Evolutionary conservation across 2,329 filamentous ascomycete genomes (phyloP).

Genomic region (Stemphylium vesicarium): DNA sequence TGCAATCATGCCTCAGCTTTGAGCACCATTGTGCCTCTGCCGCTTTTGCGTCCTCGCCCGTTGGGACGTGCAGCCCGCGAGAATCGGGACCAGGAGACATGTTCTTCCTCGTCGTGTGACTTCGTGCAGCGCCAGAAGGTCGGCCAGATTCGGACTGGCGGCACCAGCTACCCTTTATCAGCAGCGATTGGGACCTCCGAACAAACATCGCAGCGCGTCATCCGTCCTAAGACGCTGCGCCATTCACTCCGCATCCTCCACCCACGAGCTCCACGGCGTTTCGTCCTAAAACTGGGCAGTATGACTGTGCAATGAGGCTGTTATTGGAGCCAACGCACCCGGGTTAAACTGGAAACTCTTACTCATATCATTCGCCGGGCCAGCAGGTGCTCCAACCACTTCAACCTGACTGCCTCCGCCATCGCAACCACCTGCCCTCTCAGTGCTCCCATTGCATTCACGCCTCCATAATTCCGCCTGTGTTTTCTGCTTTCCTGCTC

Average conservation of each 20-base stretch:
- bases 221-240: constrained; percentile 25
- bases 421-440: constrained; percentile 24
- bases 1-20: constrained; percentile 12
- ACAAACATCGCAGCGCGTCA: constrained; percentile 37
- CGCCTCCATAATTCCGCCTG: constrained; percentile 17
- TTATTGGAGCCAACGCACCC: constrained; percentile 46
- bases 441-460: constrained; percentile 25
- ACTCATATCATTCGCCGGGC: constrained; percentile 38
- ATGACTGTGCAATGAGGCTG: constrained; percentile 26
- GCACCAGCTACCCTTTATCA: constrained; percentile 31
- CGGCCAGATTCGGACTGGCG: constrained; percentile 24
- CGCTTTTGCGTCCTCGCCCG: not conserved
- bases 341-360: constrained; percentile 33
- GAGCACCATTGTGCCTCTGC: constrained; percentile 8
- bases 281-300: constrained; percentile 27
- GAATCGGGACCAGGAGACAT: not conserved
- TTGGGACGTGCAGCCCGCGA: constrained; percentile 9
- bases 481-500: constrained; percentile 5
- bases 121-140: constrained; percentile 19
- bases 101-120: constrained; percentile 35
- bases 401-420: constrained; percentile 35
- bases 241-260: constrained; percentile 29
- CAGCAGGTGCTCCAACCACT: constrained; percentile 42
- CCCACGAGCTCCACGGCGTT: constrained; percentile 26
- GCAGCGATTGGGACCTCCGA: constrained; percentile 33